A percentile compares a stretch with the other conserved stretches of the same genome.
phyloP scores from a whole-genome alignment of 371 early-diverging fungal species.

The Cokeromyces recurvatus region DNA sequence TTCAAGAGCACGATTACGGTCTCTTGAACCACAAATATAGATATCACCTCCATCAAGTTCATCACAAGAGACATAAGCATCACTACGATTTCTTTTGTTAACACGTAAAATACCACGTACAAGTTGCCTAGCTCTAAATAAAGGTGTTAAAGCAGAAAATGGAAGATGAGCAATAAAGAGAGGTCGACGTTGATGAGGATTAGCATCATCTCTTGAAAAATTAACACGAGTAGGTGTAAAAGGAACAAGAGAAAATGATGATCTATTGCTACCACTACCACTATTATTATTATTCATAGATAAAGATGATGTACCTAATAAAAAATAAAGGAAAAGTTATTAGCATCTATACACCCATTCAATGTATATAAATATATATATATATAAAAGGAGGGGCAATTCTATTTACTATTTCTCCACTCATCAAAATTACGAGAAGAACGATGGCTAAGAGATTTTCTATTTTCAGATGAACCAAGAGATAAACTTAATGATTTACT shows the following conservation, averaged over 20 bases:
- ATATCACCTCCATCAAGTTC: constrained; percentile 62
- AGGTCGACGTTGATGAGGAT: constrained; percentile 51
- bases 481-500: constrained; percentile 24
- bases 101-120: constrained; percentile 75
- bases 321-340: background rate
- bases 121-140: constrained; percentile 41
- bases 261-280: constrained; percentile 2
- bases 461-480: constrained; percentile 4
- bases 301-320: constrained; percentile 5
- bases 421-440: constrained; percentile 45
- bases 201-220: constrained; percentile 48
- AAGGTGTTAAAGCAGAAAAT: constrained; percentile 49
- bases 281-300: too few species aligned
- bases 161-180: constrained; percentile 57
- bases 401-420: constrained; percentile 37
- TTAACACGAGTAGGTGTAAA: constrained; percentile 51
- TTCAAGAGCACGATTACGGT: constrained; percentile 85
- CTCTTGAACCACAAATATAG: constrained; percentile 71
- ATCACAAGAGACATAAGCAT: constrained; percentile 81
- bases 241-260: constrained; percentile 29
- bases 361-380: too few species aligned
- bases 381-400: too few species aligned
- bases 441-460: constrained; percentile 33
- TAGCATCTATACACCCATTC: too few species aligned
- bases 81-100: constrained; percentile 77